Percentiles rank a stretch among this genome's conserved stretches.
phyloP scores from a whole-genome alignment of 805 yeast genomes.

The fission yeast (Schizosaccharomyces pombe) region DNA sequence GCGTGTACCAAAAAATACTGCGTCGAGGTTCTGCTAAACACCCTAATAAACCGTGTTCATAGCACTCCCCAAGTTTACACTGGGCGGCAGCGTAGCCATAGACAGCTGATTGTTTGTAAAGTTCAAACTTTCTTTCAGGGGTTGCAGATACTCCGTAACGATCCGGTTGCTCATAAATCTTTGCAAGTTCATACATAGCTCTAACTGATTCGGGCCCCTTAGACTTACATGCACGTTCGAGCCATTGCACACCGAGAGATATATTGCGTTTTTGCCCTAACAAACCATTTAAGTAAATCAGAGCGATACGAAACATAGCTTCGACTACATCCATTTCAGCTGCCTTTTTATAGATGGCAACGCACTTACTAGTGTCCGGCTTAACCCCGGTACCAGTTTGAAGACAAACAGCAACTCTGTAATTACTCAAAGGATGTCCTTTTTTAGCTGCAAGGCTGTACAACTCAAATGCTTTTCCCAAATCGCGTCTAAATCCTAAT shows the following conservation, averaged over 20 bases:
- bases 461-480: constrained; percentile 34
- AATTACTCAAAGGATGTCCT: constrained; percentile 37
- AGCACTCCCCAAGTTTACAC: constrained; percentile 45
- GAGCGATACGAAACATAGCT: constrained; percentile 54
- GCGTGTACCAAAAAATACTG: constrained; percentile 51
- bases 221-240: constrained; percentile 24
- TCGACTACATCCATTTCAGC: constrained; percentile 38
- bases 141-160: constrained; percentile 16
- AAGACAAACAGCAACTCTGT: constrained; percentile 45
- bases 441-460: constrained; percentile 36
- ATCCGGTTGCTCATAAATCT: constrained; percentile 23
- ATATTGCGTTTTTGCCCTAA: constrained; percentile 21
- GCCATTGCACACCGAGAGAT: constrained; percentile 27
- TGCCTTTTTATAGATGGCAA: constrained; percentile 32
- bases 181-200: constrained; percentile 34
- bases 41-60: constrained; percentile 42
- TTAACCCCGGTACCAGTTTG: constrained; percentile 40
- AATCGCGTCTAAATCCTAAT: constrained; percentile 18
- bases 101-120: constrained; percentile 36
- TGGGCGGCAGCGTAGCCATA: constrained; percentile 43
- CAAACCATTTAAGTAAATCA: constrained; percentile 31
- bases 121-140: constrained; percentile 23
- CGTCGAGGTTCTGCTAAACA: constrained; percentile 29
- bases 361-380: constrained; percentile 24
- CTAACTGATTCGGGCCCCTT: constrained; percentile 28